phyloP scores from a whole-genome alignment of 2,329 filamentous ascomycete species.

The Claviceps africana region DNA sequence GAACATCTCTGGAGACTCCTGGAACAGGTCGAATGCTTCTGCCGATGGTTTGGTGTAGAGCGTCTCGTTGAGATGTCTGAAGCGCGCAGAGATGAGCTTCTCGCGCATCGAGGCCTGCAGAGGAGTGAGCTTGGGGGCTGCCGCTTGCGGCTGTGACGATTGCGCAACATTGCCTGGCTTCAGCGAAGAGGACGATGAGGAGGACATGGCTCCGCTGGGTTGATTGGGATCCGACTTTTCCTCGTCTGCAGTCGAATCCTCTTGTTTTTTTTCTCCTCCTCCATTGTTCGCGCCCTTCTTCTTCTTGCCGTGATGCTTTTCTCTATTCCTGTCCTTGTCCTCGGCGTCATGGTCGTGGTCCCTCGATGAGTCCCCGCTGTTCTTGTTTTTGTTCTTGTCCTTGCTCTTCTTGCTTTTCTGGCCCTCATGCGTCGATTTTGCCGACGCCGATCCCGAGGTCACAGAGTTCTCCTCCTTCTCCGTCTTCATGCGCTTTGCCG shows the following conservation, averaged over 20 bases:
- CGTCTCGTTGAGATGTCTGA: constrained; percentile 93
- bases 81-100: constrained; percentile 87
- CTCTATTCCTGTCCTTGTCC: constrained; percentile 20
- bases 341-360: constrained; percentile 26
- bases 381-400: constrained; percentile 2
- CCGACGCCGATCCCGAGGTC: neutral
- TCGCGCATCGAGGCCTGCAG: constrained; percentile 88
- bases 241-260: constrained; percentile 8
- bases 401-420: neutral
- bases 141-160: constrained; percentile 21
- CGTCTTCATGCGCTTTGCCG: constrained; percentile 4
- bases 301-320: constrained; percentile 13
- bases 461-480: neutral
- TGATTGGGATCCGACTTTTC: neutral
- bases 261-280: neutral
- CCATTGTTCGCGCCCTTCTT: constrained; percentile 10
- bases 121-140: constrained; percentile 59
- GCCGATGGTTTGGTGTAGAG: constrained; percentile 84
- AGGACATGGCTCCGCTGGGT: constrained; percentile 4
- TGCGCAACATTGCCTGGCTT: constrained; percentile 12
- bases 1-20: constrained; percentile 81
- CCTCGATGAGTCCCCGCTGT: neutral
- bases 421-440: neutral
- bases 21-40: constrained; percentile 72
- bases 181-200: constrained; percentile 3